Evolutionary conservation across 2,329 filamentous ascomycete genomes (phyloP), one percentile per base, ranked within the genome.

Genomic region (Ophiostoma australiae): DNA sequence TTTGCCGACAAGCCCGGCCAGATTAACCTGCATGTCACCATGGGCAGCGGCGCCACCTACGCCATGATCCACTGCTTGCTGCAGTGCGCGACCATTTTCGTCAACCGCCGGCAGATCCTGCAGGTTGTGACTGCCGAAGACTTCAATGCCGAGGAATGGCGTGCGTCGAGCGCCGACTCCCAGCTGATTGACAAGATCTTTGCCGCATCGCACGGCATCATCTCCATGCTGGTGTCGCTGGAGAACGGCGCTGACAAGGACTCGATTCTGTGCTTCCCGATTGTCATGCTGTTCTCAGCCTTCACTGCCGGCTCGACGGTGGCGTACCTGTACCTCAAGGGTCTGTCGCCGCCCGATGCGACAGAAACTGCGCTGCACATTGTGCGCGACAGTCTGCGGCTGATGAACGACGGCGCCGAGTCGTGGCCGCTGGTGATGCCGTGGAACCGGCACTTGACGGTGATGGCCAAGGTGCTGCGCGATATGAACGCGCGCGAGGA

Each of bases 231-330:
- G 27, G 80, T 83, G 4, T 83, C 86, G 1, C 82, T 89, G 2
- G 86, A 88, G 77, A 78, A 81, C 13, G 85, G 85, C 11, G 80
- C 83, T 1, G 86, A 88, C 69, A 88, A 88, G 79, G 85, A 88
- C 70, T 80, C 82, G 33, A 81, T 84, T n/a, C 80, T 85, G n/a
- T 87, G 84, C 77, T 87, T 88, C 78, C 86, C 86, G 52, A 86
- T 89, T 70, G 87, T 87, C 73, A 88, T 89, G 86, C 80, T 88
- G 15, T 89, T 89, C 77, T 85, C 86, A 0, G 84, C 86, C 69
- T 89, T 89, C 73, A 88, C 86, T 0, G 85, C 86, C 1, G 86
- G 86, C 73, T 86, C 86, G 1, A 88, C 86, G 0, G 84, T 88
- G 1, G 86, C 86, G 15, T 89, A 87, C 77, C 81, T 89, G 39